Evolutionary conservation across 148 eudicot species (phyloP), one percentile per base, ranked within the genome.

Genomic region (Bassia scoparia): DNA sequence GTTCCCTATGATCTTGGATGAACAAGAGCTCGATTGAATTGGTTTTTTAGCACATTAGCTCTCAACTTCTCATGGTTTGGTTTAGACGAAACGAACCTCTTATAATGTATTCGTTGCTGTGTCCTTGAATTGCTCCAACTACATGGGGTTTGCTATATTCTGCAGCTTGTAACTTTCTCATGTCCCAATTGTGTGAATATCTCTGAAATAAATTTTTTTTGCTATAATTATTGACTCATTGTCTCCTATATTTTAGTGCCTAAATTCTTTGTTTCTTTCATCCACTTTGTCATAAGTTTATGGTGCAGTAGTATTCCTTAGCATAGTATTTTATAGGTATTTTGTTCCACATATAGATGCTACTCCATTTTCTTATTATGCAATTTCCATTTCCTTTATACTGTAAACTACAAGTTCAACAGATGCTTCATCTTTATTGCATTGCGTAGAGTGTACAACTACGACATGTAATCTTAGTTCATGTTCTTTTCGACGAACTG

Each of bases 1-100:
- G 69, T 93, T 89, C 76, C 94, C 98, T 14, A 50, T 93, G 76
- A 81, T 86, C 68, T 84, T 87, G 77, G 85, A 81, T 67, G 80
- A 76, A 61, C 83, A 88, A 80, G 89, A 80, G 65, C 41, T 61
- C 9, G 82, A 84, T 52, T 79, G 69, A 41, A 24, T 66, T 44
- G 33, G 56, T 33, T 54, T 35, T 24, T 75, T 75, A 43, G 58
- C 33, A 63, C 34, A 30, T 24, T 35, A n/a, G 50, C 60, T 60
- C 31, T 48, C 29, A 7, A n/a, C 49, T 68, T 60, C 31, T 48
- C 29, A 7, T 35, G 77, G 16, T 59, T 66, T 48, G 35, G 27
- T 59, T 12, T n/a, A n/a, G n/a, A n/a, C 35, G 73, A 64, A n/a
- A 49, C 4, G 69, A 61, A 74, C n/a, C 55, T 27, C 30, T 29